Conservation (phyloP, 169 alveolate species). For the Babesia gibsoni region DNA sequence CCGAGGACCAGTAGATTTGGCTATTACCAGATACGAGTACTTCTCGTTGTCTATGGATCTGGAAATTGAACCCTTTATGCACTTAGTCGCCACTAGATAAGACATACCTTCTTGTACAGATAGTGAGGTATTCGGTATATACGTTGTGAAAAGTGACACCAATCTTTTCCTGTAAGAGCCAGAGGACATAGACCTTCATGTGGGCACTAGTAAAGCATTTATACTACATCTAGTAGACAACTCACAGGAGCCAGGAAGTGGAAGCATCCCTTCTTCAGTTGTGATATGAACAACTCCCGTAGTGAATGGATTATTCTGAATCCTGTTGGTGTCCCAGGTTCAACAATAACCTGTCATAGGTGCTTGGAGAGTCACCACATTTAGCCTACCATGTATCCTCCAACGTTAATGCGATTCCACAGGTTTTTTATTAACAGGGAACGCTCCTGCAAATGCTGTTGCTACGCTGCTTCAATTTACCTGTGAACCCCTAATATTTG, state of each 20-base stretch:
- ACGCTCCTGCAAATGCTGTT: conserved; percentile 33
- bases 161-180: conserved; percentile 85
- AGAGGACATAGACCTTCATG: conserved; percentile 89
- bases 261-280: conserved; percentile 69
- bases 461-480: background rate
- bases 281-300: conserved; percentile 82
- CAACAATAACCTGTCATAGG: conserved; percentile 69
- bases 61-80: conserved; percentile 62
- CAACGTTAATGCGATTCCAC: conserved; percentile 63
- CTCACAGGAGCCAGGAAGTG: conserved; percentile 80
- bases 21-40: conserved; percentile 75
- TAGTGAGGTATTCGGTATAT: conserved; percentile 80
- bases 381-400: conserved; percentile 62
- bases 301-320: conserved; percentile 82
- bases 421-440: conserved; percentile 65
- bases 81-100: background rate
- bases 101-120: conserved; percentile 74
- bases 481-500: conserved; percentile 43
- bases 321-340: conserved; percentile 89
- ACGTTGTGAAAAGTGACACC: conserved; percentile 87
- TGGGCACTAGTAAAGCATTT: conserved; percentile 71
- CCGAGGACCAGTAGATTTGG: conserved; percentile 75
- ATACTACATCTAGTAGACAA: too few relatives aligned
- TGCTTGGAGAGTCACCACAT: background rate
- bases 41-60: conserved; percentile 80